These are phyloP conservation scores for Begonia peltatifolia DNA, from an alignment of 306 rosid genomes.

Conservation along the genomic window DNA sequence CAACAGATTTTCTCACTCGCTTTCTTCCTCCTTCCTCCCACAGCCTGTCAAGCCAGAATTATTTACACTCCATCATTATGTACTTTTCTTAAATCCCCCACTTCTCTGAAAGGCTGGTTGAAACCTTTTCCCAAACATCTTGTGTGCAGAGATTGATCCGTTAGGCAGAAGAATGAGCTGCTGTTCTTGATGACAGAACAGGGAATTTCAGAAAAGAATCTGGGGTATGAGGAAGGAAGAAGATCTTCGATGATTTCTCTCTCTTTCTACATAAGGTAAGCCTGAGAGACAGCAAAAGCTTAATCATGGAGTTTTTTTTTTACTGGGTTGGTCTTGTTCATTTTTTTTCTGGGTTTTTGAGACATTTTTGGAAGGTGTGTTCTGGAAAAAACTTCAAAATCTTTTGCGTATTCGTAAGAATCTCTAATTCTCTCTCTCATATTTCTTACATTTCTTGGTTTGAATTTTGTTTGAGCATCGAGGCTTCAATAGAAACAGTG, in stretches of 20 bases:
- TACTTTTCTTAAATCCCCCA: constrained; percentile 21
- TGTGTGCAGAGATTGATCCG: not conserved
- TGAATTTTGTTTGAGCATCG: too few species aligned
- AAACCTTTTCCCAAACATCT: not conserved
- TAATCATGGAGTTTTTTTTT: too few species aligned
- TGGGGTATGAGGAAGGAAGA: constrained; percentile 1
- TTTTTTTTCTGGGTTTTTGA: too few species aligned
- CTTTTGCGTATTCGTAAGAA: too few species aligned
- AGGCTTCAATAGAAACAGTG: not conserved
- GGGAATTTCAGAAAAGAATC: not conserved
- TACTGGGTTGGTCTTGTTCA: too few species aligned
- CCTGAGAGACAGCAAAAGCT: too few species aligned
- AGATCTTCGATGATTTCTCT: not conserved
- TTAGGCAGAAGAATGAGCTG: not conserved
- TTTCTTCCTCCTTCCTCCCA: constrained; percentile 23
- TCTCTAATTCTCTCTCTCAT: constrained; percentile 1
- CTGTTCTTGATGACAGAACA: not conserved
- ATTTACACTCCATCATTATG: constrained; percentile 17
- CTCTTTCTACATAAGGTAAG: constrained; percentile 7
- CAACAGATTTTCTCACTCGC: constrained; percentile 17
- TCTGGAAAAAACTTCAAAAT: not conserved
- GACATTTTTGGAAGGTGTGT: too few species aligned
- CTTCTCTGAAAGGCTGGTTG: not conserved
- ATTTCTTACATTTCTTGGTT: too few species aligned
- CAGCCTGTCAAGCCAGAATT: constrained; percentile 86